Evolutionary conservation across 306 rosid genomes (phyloP).

Genomic region (Begonia loranthoides): DNA sequence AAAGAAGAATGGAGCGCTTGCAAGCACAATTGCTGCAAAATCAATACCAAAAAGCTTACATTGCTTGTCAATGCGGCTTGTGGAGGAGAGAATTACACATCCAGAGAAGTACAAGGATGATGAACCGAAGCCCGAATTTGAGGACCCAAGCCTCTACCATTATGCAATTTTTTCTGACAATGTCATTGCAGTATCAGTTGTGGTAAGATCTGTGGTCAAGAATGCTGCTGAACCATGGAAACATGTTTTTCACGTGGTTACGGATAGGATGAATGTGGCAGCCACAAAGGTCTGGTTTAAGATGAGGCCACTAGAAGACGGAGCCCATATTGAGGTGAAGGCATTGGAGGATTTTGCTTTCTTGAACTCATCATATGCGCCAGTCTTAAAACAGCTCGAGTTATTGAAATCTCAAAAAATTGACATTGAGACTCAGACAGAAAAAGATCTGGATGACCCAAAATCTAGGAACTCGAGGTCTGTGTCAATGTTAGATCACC

Average conservation of each 20-base stretch:
- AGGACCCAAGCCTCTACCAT: constrained; percentile 83
- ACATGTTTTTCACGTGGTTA: constrained; percentile 87
- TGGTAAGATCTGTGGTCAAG: constrained; percentile 79
- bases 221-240: constrained; percentile 89
- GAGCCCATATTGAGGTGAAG: constrained; percentile 77
- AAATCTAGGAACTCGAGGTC: constrained; percentile 39
- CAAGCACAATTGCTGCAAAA: constrained; percentile 81
- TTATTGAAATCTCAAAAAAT: constrained; percentile 37
- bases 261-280: constrained; percentile 94
- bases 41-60: constrained; percentile 94
- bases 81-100: constrained; percentile 71
- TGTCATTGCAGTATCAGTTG: constrained; percentile 87
- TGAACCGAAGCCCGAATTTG: constrained; percentile 62
- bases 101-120: constrained; percentile 79
- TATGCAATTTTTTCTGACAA: constrained; percentile 93
- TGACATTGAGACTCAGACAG: constrained; percentile 41
- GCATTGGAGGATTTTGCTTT: constrained; percentile 72
- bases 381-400: constrained; percentile 62
- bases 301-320: constrained; percentile 85
- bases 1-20: constrained; percentile 83
- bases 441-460: constrained; percentile 35
- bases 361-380: constrained; percentile 79
- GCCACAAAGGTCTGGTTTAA: constrained; percentile 99
- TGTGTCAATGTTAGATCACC: constrained; percentile 66
- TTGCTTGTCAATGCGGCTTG: constrained; percentile 91